These are phyloP conservation scores for Coemansia reversa DNA, from an alignment of 192 early-diverging fungal species.

Conservation along the genomic window DNA sequence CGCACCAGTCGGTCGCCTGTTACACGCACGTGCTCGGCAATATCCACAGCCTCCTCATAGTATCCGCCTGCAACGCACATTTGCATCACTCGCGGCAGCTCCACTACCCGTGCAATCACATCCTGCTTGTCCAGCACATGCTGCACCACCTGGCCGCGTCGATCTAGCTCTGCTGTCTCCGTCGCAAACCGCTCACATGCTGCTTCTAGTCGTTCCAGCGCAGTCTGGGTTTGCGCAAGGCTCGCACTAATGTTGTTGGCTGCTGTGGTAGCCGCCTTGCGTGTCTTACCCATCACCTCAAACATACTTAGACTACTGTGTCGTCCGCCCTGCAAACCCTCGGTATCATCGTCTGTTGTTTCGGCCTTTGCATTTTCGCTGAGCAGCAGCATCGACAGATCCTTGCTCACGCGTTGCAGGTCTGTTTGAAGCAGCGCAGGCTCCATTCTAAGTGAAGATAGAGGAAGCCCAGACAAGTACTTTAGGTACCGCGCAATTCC, in stretches of 20 bases:
- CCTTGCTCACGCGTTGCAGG: constrained; percentile 45
- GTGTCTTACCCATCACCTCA: constrained; percentile 26
- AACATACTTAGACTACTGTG: constrained; percentile 17
- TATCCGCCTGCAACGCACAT: constrained; percentile 53
- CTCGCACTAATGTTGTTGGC: constrained; percentile 8
- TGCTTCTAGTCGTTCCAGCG: constrained; percentile 27
- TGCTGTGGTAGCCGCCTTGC: constrained; percentile 13
- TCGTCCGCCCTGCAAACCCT: background rate
- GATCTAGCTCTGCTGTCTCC: constrained; percentile 34
- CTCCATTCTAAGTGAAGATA: constrained; percentile 45
- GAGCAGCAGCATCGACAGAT: constrained; percentile 44
- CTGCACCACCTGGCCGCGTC: constrained; percentile 35
- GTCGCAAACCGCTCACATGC: constrained; percentile 32
- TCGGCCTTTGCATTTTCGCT: constrained; percentile 27
- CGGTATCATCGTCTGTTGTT: constrained; percentile 3
- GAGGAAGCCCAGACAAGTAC: constrained; percentile 42
- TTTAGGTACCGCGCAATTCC: constrained; percentile 45
- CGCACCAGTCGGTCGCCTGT: constrained; percentile 38
- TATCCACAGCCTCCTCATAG: constrained; percentile 51
- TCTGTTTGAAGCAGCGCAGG: constrained; percentile 45
- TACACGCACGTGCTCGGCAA: constrained; percentile 45
- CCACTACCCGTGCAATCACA: constrained; percentile 41
- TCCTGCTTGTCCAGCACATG: constrained; percentile 52
- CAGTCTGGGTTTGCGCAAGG: constrained; percentile 29
- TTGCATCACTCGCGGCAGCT: constrained; percentile 53